Percentiles rank a stretch among this genome's conserved stretches.
Evolutionary conservation across 2,329 filamentous ascomycete species (phyloP).

Genomic region (Hypoxylon sp.): DNA sequence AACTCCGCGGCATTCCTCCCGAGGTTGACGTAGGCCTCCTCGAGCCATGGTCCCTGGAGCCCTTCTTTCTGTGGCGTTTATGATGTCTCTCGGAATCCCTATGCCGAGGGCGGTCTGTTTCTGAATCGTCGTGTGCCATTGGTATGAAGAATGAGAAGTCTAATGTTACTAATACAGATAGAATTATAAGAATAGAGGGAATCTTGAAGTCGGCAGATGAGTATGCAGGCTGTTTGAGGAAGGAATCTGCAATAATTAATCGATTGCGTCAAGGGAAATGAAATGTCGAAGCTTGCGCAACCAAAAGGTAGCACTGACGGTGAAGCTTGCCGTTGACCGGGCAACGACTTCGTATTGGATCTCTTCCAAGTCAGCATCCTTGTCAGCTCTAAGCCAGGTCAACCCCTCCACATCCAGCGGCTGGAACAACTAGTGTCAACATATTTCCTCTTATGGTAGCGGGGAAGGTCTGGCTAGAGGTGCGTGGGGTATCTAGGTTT

Average conservation of each 20-base stretch:
- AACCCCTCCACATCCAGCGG: conserved; percentile 14
- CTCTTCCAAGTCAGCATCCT: conserved; percentile 46
- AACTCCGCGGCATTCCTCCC: conserved; percentile 54
- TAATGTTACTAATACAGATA: conserved; percentile 21
- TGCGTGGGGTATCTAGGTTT: conserved; percentile 15
- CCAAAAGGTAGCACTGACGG: conserved; percentile 22
- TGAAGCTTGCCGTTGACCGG: conserved; percentile 55
- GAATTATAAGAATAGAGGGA: conserved; percentile 7
- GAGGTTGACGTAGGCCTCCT: conserved; percentile 54
- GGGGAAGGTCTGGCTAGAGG: conserved; percentile 32
- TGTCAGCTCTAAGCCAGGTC: conserved; percentile 11
- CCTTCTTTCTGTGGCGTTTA: conserved; percentile 57
- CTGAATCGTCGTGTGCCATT: conserved; percentile 55
- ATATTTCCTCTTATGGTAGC: conserved; percentile 35
- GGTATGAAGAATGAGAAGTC: conserved; percentile 24
- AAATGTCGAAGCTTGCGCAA: conserved; percentile 24
- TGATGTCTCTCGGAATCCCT: conserved; percentile 50
- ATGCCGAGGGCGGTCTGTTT: conserved; percentile 46
- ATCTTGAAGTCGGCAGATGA: conserved; percentile 10
- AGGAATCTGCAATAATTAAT: conserved; percentile 45
- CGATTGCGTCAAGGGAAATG: conserved; percentile 33
- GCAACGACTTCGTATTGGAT: conserved; percentile 56
- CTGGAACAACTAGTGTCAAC: conserved; percentile 20
- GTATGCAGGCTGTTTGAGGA: conserved; percentile 48
- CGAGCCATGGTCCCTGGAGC: conserved; percentile 53